Evolutionary conservation across 2,329 filamentous ascomycete genomes (phyloP).

Genomic region (Penicillium sp.): DNA sequence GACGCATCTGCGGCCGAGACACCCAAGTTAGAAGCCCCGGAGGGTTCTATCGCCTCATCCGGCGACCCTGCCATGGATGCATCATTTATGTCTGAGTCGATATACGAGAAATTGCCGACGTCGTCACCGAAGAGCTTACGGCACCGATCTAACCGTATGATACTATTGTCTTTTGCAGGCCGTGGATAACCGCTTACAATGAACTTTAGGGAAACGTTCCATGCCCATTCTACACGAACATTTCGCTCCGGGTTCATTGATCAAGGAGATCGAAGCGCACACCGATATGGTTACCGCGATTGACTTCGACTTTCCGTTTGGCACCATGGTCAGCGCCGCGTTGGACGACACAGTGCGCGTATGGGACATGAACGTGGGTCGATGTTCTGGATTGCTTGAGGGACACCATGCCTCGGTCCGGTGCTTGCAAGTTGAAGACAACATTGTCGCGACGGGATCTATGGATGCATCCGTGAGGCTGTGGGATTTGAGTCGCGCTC

Average conservation of each 20-base stretch:
- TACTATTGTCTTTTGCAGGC: background rate
- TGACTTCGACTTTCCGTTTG: conserved; percentile 97
- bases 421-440: conserved; percentile 89
- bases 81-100: conserved; percentile 94
- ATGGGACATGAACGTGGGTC: conserved; percentile 91
- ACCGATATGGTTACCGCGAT: conserved; percentile 81
- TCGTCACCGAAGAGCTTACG: conserved; percentile 57
- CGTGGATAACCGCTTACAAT: conserved; percentile 20
- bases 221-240: conserved; percentile 96
- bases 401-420: conserved; percentile 93
- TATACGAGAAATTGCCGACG: conserved; percentile 83
- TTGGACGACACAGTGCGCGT: conserved; percentile 91
- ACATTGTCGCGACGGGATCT: conserved; percentile 88
- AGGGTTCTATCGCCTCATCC: conserved; percentile 50
- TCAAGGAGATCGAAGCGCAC: conserved; percentile 85
- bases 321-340: conserved; percentile 85
- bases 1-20: conserved; percentile 34
- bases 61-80: conserved; percentile 51
- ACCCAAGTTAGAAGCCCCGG: conserved; percentile 35
- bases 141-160: conserved; percentile 42
- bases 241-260: conserved; percentile 80
- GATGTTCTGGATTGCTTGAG: conserved; percentile 86
- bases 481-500: conserved; percentile 89
- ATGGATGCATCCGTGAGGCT: conserved; percentile 90
- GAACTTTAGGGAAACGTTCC: conserved; percentile 57